Base-by-base conservation (phyloP, 108 stramenopile species). In the Nitzschia putrida region DNA sequence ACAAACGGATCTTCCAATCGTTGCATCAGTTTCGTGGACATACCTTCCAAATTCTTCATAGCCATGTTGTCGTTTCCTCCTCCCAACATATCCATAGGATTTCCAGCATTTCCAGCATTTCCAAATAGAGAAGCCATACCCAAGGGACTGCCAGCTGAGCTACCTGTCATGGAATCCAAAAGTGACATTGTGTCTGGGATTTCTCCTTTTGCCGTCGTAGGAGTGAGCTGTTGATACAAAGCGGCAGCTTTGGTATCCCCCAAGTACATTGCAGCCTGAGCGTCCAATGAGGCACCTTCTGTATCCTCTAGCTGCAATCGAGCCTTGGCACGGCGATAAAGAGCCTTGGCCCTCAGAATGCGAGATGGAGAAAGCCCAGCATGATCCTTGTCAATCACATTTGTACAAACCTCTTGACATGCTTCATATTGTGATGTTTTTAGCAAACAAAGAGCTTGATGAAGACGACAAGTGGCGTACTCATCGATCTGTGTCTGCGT, bases 181-280 rank as follows among this genome's bases (percentile, higher is more conserved):
- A 34, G 29, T 34, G 29, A 34, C 29, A 34, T 34, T 34, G 29
- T 4, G 29, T 34, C 29, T 1, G 29, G 29, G 29, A 34, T 4
- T 34, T 1, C 29, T 4, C 4, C 29, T 34, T 34, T 34, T 34
- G 29, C n/a, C n/a, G n/a, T n/a, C n/a, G n/a, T 1, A 34, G 29
- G 29, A 34, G 3, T 78, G 34, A 94, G 73, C 39, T 78, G 77
- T 20, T 90, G 90, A 71, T 94, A 94, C 47, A 91, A 76, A 29
- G 77, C 76, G 12, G 90, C 88, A 11, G 88, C 93, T 61, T 90
- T 91, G 39, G 81, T 73, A 80, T 94, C 93, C 9, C 93, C 93
- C 69, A 94, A 69, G 69, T 88, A 94, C 13, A 90, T 88, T 3
- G 90, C 90, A 34, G 76, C 61, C 29, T 85, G 66, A 3, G 93